These are phyloP conservation scores for Smittium culicis DNA, from an alignment of 371 early-diverging fungal species.

Conservation along the genomic window DNA sequence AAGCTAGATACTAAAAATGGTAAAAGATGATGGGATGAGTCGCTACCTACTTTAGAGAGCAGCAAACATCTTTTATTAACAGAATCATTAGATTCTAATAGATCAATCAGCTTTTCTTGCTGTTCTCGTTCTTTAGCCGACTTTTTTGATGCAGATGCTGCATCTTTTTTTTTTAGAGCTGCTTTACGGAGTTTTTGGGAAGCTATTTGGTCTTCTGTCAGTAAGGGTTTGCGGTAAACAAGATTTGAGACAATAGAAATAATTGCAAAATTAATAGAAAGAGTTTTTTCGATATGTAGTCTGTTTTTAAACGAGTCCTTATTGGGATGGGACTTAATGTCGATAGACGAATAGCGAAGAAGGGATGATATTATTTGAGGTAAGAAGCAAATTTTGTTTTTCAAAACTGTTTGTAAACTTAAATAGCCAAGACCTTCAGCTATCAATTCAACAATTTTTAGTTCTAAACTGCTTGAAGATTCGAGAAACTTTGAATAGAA, in stretches of 20 bases:
- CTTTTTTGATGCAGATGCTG: too few relatives aligned
- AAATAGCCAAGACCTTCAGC: constrained; percentile 4
- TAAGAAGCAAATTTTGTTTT: background rate
- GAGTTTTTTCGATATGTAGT: too few relatives aligned
- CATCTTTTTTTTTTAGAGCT: constrained; percentile 3
- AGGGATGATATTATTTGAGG: too few relatives aligned
- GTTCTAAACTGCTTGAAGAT: too few relatives aligned
- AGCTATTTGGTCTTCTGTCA: background rate
- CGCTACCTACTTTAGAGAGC: background rate
- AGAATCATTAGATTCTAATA: background rate
- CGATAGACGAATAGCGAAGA: background rate
- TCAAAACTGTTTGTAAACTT: constrained; percentile 1
- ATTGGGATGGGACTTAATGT: too few relatives aligned
- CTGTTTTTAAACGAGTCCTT: background rate
- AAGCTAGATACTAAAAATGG: background rate
- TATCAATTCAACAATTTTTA: background rate
- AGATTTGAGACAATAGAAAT: constrained; percentile 4
- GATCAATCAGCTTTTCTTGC: background rate
- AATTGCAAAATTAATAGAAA: too few relatives aligned
- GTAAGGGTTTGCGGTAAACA: constrained; percentile 6
- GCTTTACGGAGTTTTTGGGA: background rate
- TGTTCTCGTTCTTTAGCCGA: background rate
- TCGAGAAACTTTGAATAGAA: too few relatives aligned
- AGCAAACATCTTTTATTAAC: constrained; percentile 6
- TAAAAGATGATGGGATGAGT: too few relatives aligned